Evolutionary conservation across 2,329 filamentous ascomycete species (phyloP), one percentile per base, ranked within the genome.

Genomic region (Aspergillus jensenii): DNA sequence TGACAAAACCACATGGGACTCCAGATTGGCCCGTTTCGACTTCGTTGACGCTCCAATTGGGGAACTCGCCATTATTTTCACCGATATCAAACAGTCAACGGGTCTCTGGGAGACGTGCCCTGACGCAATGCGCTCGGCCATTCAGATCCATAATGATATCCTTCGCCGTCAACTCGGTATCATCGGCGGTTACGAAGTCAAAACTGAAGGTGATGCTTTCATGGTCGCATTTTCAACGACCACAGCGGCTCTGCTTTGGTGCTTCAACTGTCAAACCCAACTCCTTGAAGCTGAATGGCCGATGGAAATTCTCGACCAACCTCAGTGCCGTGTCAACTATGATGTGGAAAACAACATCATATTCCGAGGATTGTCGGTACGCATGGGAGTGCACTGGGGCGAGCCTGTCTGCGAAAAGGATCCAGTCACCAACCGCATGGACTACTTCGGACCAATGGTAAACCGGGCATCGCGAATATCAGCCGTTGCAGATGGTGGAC

Each of bases 361-460:
- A 64, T 98, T 97, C 81, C 90, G 90, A 62, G 95, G 95, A 60
- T 79, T 99, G 52, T 97, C 93, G 11, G 95, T 99, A 43, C 87
- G 95, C 59, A 99, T 99, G 95, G 95, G 95, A 67, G 91, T 96
- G 60, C 95, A 99, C 74, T 99, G 90, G 85, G 95, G 95, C 64
- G 87, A 90, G 59, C 95, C 93, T 6, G 92, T 99, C 67, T 96
- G 92, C 71, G 95, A 99, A 75, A 90, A 89, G 49, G 95, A 99
- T 74, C 95, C 95, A 0, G 93, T 99, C 50, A 99, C 95, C 1
- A 89, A 93, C 58, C 91, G 95, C 62, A 99, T 99, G 95, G 95
- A 99, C 69, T 99, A 99, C 78, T 99, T 98, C 72, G 95, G 95
- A 0, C 95, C 95, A 14, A 99, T 99, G 92, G 95, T 99, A 69